phyloP scores from a whole-genome alignment of 495 filamentous ascomycete genomes.

The Lasiosphaeris hirsuta region DNA sequence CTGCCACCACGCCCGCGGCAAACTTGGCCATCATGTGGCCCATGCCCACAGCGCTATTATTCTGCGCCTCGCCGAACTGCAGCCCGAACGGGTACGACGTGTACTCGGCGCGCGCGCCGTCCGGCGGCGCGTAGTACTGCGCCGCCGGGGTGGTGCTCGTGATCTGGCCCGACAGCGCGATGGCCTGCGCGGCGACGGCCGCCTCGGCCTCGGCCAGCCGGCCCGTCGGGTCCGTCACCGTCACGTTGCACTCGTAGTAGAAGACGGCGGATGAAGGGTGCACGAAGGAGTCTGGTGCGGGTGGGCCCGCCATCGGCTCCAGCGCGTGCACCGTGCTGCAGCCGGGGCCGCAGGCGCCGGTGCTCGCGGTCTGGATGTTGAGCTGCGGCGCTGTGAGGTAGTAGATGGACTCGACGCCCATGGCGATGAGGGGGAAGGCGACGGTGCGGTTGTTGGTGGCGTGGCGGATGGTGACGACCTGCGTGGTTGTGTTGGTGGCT shows the following conservation, averaged over 20 bases:
- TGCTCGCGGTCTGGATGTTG: background rate
- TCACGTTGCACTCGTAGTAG: constrained; percentile 4
- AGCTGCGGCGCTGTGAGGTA: background rate
- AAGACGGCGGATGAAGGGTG: background rate
- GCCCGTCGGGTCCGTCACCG: background rate
- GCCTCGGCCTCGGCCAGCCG: background rate
- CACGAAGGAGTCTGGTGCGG: background rate
- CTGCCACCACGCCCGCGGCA: background rate
- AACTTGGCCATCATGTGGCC: background rate
- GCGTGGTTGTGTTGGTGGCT: background rate
- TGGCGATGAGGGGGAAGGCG: background rate
- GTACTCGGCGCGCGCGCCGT: no score
- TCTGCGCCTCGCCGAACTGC: constrained; percentile 1
- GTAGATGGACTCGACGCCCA: background rate
- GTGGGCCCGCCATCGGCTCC: background rate
- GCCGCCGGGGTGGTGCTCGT: no score
- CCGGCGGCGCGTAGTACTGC: no score
- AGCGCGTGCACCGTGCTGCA: constrained; percentile 2
- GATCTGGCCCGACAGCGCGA: background rate
- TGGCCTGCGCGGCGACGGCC: background rate
- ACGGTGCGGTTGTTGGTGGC: background rate
- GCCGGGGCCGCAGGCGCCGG: background rate
- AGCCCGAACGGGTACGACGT: background rate
- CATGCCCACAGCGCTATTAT: background rate
- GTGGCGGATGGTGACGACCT: background rate